These are phyloP conservation scores for Otatea glauca DNA, from an alignment of 176 grass and related monocot genomes.

Conservation along the genomic window DNA sequence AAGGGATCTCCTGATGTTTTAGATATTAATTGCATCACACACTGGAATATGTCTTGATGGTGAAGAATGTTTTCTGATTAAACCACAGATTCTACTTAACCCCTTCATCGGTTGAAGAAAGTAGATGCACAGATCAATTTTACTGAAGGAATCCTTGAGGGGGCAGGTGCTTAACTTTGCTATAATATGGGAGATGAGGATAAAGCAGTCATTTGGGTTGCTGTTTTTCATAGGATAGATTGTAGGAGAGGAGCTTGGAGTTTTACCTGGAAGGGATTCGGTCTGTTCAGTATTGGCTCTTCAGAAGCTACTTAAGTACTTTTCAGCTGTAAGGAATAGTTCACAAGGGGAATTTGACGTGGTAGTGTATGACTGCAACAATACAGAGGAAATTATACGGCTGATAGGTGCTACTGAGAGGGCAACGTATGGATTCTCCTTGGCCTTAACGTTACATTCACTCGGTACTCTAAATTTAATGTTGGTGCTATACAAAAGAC, in stretches of 20 bases:
- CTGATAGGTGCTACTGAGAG: constrained; percentile 78
- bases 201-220: constrained; percentile 44
- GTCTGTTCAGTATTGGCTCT: constrained; percentile 68
- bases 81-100: constrained; percentile 59
- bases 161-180: constrained; percentile 54
- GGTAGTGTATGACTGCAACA: constrained; percentile 85
- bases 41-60: background rate
- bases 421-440: constrained; percentile 60
- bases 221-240: constrained; percentile 73
- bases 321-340: constrained; percentile 59
- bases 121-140: constrained; percentile 75
- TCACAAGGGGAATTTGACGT: constrained; percentile 73
- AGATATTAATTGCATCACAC: background rate
- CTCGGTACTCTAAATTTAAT: constrained; percentile 17
- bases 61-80: constrained; percentile 11
- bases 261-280: constrained; percentile 86
- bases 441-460: constrained; percentile 23
- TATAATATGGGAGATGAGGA: background rate
- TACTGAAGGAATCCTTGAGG: constrained; percentile 88
- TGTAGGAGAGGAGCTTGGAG: constrained; percentile 91
- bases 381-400: constrained; percentile 74
- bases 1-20: constrained; percentile 5
- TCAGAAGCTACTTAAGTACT: constrained; percentile 78
- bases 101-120: constrained; percentile 85
- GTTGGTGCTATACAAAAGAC: constrained; percentile 45